Evolutionary conservation across 2,329 filamentous ascomycete species (phyloP).

Genomic region (Hypoxylon sp.): DNA sequence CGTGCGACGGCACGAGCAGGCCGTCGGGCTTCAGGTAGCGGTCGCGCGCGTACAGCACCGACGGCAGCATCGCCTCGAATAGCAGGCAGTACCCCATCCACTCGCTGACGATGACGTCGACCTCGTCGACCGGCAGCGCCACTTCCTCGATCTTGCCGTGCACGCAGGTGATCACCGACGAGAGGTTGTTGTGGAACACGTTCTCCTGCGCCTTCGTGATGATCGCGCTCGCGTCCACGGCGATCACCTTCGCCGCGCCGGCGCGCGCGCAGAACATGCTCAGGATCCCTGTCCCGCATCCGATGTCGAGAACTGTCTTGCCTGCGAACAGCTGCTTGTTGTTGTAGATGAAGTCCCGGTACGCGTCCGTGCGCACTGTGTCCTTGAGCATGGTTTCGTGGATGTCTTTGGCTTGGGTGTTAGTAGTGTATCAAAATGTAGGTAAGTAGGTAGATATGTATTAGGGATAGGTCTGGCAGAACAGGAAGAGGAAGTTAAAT

Average conservation of each 20-base stretch:
- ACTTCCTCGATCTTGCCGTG: slow-evolving; percentile 92
- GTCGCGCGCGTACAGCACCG: slow-evolving; percentile 89
- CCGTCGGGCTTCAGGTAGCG: slow-evolving; percentile 85
- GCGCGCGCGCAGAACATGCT: slow-evolving; percentile 96
- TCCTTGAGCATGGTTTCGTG: slow-evolving; percentile 98
- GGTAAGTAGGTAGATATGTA: background rate
- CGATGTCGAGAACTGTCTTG: slow-evolving; percentile 91
- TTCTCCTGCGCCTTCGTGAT: slow-evolving; percentile 89
- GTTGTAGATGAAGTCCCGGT: slow-evolving; percentile 94
- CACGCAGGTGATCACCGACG: slow-evolving; percentile 81
- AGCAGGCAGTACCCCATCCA: slow-evolving; percentile 98
- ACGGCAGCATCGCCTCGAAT: slow-evolving; percentile 97
- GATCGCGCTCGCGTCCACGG: slow-evolving; percentile 93
- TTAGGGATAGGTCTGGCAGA: background rate
- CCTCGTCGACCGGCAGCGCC: slow-evolving; percentile 79
- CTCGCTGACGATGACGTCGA: slow-evolving; percentile 95
- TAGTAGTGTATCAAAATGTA: background rate
- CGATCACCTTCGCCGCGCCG: slow-evolving; percentile 87
- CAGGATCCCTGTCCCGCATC: slow-evolving; percentile 88
- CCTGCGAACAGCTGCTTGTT: slow-evolving; percentile 89
- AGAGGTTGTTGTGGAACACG: slow-evolving; percentile 83
- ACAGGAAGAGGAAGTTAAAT: background rate
- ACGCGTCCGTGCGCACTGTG: slow-evolving; percentile 87
- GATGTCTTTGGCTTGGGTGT: slow-evolving; percentile 72
- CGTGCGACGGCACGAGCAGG: slow-evolving; percentile 88